These are phyloP conservation scores for Rutstroemia sp. DNA, from an alignment of 2,329 filamentous ascomycete genomes.

Conservation along the genomic window DNA sequence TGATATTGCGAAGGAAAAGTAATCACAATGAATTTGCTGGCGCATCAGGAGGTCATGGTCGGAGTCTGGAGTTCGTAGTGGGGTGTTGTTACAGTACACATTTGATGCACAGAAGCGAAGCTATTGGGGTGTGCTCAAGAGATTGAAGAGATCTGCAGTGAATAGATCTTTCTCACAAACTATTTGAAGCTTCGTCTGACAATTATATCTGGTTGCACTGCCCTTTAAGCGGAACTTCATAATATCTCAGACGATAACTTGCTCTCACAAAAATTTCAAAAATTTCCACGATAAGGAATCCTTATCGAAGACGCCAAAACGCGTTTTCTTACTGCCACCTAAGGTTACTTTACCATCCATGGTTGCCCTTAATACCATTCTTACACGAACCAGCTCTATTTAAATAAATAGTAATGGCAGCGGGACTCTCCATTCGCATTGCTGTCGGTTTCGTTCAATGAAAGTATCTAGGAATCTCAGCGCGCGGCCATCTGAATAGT, in stretches of 20 bases:
- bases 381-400: neutral
- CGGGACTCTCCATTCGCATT: neutral
- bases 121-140: no score
- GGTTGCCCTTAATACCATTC: no score
- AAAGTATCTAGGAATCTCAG: no score
- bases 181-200: no score
- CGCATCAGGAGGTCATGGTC: conserved; percentile 3
- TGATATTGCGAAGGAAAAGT: neutral
- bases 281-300: conserved; percentile 9
- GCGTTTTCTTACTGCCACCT: conserved; percentile 7
- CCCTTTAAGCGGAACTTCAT: no score
- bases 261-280: neutral
- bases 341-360: neutral
- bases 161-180: no score
- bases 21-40: neutral
- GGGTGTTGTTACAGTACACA: neutral
- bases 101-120: no score
- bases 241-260: no score
- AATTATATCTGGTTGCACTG: no score
- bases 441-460: neutral
- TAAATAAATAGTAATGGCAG: neutral
- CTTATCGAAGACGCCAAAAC: conserved; percentile 12
- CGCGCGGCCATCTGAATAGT: neutral
- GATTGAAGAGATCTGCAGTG: no score
- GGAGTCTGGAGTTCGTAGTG: neutral